Evolutionary conservation across 2,329 filamentous ascomycete genomes (phyloP).

Genomic region (Pseudogymnoascus sp.): DNA sequence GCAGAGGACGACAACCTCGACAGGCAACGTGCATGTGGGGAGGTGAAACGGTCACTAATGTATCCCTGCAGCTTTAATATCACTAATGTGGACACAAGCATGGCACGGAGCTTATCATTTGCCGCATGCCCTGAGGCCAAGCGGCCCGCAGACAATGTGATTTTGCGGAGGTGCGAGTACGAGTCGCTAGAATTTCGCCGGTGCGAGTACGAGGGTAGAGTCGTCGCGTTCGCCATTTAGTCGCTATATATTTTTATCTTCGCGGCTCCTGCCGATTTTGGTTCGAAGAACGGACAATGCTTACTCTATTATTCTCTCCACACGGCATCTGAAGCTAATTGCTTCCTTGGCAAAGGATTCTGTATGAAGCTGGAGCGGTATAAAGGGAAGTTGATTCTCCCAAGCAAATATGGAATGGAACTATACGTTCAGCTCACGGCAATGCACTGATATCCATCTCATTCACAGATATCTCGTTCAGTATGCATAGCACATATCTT

Average conservation of each 20-base stretch:
- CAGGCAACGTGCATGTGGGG: not conserved
- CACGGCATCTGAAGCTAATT: not conserved
- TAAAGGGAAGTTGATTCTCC: not conserved
- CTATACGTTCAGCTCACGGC: not conserved
- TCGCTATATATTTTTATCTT: not conserved
- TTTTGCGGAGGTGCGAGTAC: not conserved
- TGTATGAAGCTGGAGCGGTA: not conserved
- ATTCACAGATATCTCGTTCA: not conserved
- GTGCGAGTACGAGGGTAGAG: not conserved
- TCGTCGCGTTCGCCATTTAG: not conserved
- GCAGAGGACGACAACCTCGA: not conserved
- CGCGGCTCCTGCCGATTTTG: not conserved
- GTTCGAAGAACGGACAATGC: not conserved
- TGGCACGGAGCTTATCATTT: not conserved
- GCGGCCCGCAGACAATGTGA: not conserved
- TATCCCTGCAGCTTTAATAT: not conserved
- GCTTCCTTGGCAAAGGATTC: not conserved
- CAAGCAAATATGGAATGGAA: not conserved
- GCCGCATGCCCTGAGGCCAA: not conserved
- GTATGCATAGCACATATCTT: not conserved
- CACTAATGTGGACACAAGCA: not conserved
- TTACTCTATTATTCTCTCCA: not conserved
- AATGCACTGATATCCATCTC: not conserved
- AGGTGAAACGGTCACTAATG: not conserved
- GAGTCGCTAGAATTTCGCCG: not conserved